phyloP scores from a whole-genome alignment of 495 filamentous ascomycete genomes.

The Thermothielavioides terrestris region DNA sequence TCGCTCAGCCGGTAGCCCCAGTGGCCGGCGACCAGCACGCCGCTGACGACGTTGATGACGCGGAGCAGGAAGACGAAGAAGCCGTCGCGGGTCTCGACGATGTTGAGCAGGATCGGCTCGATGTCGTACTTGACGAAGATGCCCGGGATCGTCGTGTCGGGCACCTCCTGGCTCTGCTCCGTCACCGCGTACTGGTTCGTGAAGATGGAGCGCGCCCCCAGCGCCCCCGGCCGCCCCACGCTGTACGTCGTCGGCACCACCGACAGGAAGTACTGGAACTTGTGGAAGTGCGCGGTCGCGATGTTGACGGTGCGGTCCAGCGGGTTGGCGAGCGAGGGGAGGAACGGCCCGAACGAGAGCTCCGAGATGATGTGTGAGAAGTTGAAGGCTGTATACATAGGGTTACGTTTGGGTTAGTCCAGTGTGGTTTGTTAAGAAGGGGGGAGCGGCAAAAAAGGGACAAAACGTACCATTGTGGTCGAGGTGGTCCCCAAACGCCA shows the following conservation, averaged over 20 bases:
- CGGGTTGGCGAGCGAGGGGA: slow-evolving; percentile 86
- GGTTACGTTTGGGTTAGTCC: background rate
- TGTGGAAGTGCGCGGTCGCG: slow-evolving; percentile 71
- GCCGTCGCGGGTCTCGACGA: slow-evolving; percentile 71
- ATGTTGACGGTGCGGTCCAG: slow-evolving; percentile 82
- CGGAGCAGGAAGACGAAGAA: slow-evolving; percentile 68
- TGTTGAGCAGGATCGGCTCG: slow-evolving; percentile 81
- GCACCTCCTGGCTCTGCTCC: slow-evolving; percentile 60
- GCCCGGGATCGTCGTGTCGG: slow-evolving; percentile 69
- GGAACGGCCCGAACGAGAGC: slow-evolving; percentile 92
- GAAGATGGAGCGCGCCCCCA: slow-evolving; percentile 49
- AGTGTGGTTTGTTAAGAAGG: background rate
- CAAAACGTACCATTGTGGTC: slow-evolving; percentile 61
- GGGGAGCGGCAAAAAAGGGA: slow-evolving; percentile 6
- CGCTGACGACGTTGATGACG: slow-evolving; percentile 54
- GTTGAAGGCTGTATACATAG: slow-evolving; percentile 91
- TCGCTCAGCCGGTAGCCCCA: slow-evolving; percentile 51
- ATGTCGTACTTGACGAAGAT: slow-evolving; percentile 99
- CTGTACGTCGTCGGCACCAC: slow-evolving; percentile 94
- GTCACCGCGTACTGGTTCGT: slow-evolving; percentile 99
- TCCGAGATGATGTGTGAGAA: slow-evolving; percentile 97
- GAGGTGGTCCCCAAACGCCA: slow-evolving; percentile 68
- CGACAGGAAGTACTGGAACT: slow-evolving; percentile 97
- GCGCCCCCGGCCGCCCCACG: slow-evolving; percentile 34
- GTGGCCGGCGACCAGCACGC: slow-evolving; percentile 52